Evolutionary conservation across 2,329 filamentous ascomycete species (phyloP).

Genomic region (Trichoderma sp.): DNA sequence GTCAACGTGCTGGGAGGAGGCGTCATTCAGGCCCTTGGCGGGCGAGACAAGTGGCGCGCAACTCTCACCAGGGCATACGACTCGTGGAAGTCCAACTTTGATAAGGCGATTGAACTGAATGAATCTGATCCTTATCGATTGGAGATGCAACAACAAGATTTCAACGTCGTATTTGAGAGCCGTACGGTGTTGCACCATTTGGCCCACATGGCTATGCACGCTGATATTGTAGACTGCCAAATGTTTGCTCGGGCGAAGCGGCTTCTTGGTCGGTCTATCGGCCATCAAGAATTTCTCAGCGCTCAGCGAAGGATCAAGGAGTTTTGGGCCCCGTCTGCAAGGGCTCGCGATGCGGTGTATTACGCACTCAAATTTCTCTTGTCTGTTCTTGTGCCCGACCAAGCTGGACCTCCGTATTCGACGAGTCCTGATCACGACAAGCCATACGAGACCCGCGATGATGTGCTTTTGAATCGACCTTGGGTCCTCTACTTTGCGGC

Average conservation of each 20-base stretch:
- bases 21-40: conserved; percentile 75
- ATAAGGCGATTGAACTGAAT: conserved; percentile 69
- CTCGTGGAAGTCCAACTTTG: conserved; percentile 89
- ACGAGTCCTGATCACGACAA: conserved; percentile 42
- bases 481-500: conserved; percentile 95
- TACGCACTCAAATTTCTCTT: conserved; percentile 87
- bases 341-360: conserved; percentile 85
- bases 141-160: conserved; percentile 57
- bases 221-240: conserved; percentile 95
- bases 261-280: conserved; percentile 81
- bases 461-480: conserved; percentile 83
- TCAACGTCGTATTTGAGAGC: conserved; percentile 72
- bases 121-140: conserved; percentile 55
- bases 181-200: conserved; percentile 87
- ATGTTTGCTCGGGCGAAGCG: conserved; percentile 88
- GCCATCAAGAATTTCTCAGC: conserved; percentile 72
- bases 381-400: conserved; percentile 69
- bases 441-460: conserved; percentile 78
- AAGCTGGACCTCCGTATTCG: conserved; percentile 35
- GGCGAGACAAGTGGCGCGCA: conserved; percentile 85
- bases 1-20: conserved; percentile 75
- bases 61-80: conserved; percentile 86
- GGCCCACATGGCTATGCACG: conserved; percentile 97
- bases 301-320: conserved; percentile 83
- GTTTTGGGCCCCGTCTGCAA: conserved; percentile 82